A percentile compares a stretch with the other conserved stretches of the same genome.
Conservation (phyloP, 208 protist species). For the Wallacemonas sp. region DNA sequence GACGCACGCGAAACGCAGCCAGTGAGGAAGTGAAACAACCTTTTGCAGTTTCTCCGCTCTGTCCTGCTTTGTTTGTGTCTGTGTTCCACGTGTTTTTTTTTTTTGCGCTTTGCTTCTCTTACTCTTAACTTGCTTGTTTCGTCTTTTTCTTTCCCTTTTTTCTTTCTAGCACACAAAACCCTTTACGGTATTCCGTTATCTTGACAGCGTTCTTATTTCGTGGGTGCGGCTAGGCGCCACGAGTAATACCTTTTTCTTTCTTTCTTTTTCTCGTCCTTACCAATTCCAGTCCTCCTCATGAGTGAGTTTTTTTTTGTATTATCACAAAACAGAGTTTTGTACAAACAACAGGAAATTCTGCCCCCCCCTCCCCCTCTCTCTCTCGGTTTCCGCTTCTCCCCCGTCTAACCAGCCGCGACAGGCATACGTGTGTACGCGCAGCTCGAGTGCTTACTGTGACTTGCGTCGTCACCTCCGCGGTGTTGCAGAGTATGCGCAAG, state of each 20-base stretch:
- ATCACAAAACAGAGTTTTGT: too few species aligned
- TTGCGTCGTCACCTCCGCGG: too few species aligned
- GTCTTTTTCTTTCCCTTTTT: constrained; percentile 21
- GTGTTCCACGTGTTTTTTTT: constrained; percentile 7
- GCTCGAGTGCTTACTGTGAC: too few species aligned
- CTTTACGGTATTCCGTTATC: background rate
- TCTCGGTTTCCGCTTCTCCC: too few species aligned
- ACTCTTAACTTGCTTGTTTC: constrained; percentile 3
- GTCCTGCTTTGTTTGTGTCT: constrained; percentile 1
- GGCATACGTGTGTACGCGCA: too few species aligned
- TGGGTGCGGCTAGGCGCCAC: background rate
- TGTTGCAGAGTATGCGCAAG: too few species aligned
- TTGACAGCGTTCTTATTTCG: constrained; percentile 6
- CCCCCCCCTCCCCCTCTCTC: too few species aligned
- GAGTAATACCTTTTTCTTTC: background rate
- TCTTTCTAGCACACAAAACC: background rate
- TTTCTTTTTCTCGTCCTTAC: constrained; percentile 2
- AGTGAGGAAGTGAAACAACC: background rate
- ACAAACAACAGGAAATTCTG: too few species aligned
- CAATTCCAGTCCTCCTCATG: background rate
- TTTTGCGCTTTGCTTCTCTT: background rate
- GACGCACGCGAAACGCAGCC: background rate
- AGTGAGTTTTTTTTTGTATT: background rate
- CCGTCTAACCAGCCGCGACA: too few species aligned
- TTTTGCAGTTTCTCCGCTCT: background rate